Conservation (phyloP, 192 early-diverging fungal genomes). For the Coemansia sp. region DNA sequence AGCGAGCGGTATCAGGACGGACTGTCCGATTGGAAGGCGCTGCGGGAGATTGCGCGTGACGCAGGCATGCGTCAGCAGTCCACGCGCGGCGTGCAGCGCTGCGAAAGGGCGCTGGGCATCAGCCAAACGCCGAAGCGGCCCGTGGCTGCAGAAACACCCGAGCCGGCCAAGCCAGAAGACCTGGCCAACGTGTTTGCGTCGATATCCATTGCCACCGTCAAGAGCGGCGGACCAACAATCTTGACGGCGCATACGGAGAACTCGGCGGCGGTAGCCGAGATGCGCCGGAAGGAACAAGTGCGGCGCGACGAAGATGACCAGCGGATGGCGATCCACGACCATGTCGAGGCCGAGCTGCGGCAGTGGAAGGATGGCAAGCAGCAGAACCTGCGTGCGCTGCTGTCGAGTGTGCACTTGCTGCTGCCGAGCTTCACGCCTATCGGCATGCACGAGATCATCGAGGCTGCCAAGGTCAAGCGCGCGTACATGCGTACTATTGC, state of each 20-base stretch:
- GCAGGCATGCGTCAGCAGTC: slow-evolving; percentile 35
- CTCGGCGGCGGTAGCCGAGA: slow-evolving; percentile 60
- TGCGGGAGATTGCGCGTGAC: slow-evolving; percentile 38
- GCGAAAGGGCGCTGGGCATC: slow-evolving; percentile 53
- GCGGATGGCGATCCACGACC: slow-evolving; percentile 71
- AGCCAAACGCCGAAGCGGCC: background rate
- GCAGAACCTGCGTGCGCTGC: slow-evolving; percentile 82
- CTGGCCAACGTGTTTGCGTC: slow-evolving; percentile 47
- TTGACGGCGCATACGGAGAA: slow-evolving; percentile 29
- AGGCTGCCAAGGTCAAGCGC: slow-evolving; percentile 84
- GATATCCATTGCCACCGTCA: slow-evolving; percentile 31
- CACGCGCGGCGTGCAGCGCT: slow-evolving; percentile 56
- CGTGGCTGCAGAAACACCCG: background rate
- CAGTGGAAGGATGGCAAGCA: slow-evolving; percentile 88
- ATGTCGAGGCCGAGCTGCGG: slow-evolving; percentile 71
- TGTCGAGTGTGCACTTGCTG: slow-evolving; percentile 75
- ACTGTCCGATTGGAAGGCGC: slow-evolving; percentile 55
- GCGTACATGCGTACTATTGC: slow-evolving; percentile 90
- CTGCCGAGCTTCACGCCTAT: slow-evolving; percentile 81
- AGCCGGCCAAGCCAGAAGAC: slow-evolving; percentile 14
- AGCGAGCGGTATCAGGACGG: slow-evolving; percentile 80
- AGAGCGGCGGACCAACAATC: slow-evolving; percentile 16
- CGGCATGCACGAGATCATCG: slow-evolving; percentile 82
- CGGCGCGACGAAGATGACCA: slow-evolving; percentile 76
- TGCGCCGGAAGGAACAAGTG: slow-evolving; percentile 69